Base-by-base conservation (phyloP, 2,329 filamentous ascomycete species). In the Pseudogymnoascus sp. region DNA sequence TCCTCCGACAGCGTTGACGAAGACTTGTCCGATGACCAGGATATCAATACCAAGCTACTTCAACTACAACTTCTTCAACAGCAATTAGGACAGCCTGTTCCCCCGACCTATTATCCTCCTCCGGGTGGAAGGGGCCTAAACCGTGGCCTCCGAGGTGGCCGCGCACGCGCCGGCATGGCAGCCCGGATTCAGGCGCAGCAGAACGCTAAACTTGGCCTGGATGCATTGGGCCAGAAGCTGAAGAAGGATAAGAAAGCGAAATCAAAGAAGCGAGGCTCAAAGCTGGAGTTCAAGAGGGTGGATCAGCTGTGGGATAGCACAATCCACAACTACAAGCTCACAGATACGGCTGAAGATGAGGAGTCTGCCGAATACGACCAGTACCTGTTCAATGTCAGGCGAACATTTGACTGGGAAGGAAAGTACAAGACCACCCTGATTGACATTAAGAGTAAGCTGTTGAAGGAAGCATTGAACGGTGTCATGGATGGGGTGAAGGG, bases 341-440 rank as follows among this genome's bases (percentile, higher is more conserved):
- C 82, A n/a, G 86, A 88, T 69, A 88, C 85, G 11, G 79, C 83
- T 3, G 81, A 86, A 63, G 84, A 87, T 60, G 79, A 82, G n/a
- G 83, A 84, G 63, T 77, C 77, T 25, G 81, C 85, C 62, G 84
- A 89, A 68, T 93, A 91, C 73, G 87, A 93, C 65, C 85, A 89
- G 65, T 95, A 88, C 72, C 82, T 91, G 31, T 96, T 96, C 73
- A 90, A 91, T 23, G 89, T 96, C 14, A 85, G 90, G 14, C 84
- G 92, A 62, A 88, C 84, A 12, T 96, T 96, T 72, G 88, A 93
- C 73, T 91, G 85, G 84, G 89, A 95, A 68, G 90, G 91, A 66
- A 91, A 91, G 70, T 93, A 90, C 69, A 80, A 84, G 69, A 71
- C 73, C 71, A 92, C 91, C 0, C 77, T 87, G 12, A 85, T 96